Conservation (phyloP, 2,329 filamentous ascomycete species). For the Samsoniella hepiali region DNA sequence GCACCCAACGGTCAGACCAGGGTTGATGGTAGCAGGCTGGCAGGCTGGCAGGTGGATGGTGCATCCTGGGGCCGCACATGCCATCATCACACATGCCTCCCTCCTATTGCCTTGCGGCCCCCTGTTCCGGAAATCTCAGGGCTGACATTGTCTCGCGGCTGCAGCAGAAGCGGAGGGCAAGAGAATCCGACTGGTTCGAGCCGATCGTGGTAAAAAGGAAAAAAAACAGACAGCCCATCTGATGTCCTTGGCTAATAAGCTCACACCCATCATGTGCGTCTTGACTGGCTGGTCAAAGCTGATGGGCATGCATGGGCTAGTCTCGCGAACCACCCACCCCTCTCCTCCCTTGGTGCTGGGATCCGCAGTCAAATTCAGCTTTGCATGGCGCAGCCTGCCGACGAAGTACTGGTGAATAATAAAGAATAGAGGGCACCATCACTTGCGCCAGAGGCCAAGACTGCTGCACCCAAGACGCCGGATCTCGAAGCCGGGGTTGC, state of each 20-base stretch:
- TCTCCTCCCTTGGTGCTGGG: background rate
- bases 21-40: background rate
- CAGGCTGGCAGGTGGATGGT: background rate
- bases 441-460: background rate
- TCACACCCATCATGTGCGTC: background rate
- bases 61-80: background rate
- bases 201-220: background rate
- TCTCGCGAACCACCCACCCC: conserved; percentile 5
- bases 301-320: background rate
- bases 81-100: conserved; percentile 5
- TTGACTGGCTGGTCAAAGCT: background rate
- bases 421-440: conserved; percentile 4
- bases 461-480: background rate
- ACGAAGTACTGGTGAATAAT: background rate
- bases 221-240: background rate
- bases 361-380: conserved; percentile 17
- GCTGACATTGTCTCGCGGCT: conserved; percentile 3
- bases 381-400: conserved; percentile 6
- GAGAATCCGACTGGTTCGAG: background rate
- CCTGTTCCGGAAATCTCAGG: conserved; percentile 13
- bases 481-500: background rate
- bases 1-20: conserved; percentile 1
- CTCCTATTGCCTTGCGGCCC: background rate
- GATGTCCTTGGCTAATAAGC: background rate
- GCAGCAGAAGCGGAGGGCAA: background rate